Base-by-base conservation (phyloP, 1,284 basidiomycete species). In the Leccinum pachyderme region DNA sequence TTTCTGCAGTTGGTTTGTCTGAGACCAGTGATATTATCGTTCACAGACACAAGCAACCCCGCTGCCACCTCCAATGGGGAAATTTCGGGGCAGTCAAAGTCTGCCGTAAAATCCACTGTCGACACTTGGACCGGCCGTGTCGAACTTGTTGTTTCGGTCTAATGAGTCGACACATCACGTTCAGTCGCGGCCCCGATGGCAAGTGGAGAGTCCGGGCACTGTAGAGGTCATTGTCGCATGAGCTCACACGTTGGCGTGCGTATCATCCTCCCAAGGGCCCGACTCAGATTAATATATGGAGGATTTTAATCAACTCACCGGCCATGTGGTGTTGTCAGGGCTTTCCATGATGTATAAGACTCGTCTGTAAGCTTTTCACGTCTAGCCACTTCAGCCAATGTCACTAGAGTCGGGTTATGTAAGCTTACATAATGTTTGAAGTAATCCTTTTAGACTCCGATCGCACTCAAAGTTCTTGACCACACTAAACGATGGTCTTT, bases 221-320 rank as follows among this genome's bases (percentile, higher is more conserved):
- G 12, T 12, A 37, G 25, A 28, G 24, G 44, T 56, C 45, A 37
- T 50, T 31, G 46, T 62, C 37, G 15, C 25, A 12, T 41, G 3
- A 2, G 37, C 37, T 49, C 61, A 59, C 39, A 33, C 24, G 41
- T 61, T 59, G 63, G 63, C 39, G 39, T 35, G 51, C 49, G 44
- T 49, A 43, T 51, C 48, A 49, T 44, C 49, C 8, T 22, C 18
- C 18, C 37, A 22, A 47, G 28, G 44, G 6, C 24, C 44, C 32
- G 33, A 27, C 50, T 24, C 25, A 39, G n/a, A 51, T 49, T 56
- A 47, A 61, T 49, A 47, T 18, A 18, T 18, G 49, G 46, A 64
- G 62, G 64, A 55, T 11, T 35, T 31, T 3, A 58, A 50, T 67
- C 53, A 56, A 57, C 46, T 55, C 31, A 8, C 66, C 62, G 66